Conservation (phyloP, 2,329 filamentous ascomycete genomes). For the Phialophora expanda region DNA sequence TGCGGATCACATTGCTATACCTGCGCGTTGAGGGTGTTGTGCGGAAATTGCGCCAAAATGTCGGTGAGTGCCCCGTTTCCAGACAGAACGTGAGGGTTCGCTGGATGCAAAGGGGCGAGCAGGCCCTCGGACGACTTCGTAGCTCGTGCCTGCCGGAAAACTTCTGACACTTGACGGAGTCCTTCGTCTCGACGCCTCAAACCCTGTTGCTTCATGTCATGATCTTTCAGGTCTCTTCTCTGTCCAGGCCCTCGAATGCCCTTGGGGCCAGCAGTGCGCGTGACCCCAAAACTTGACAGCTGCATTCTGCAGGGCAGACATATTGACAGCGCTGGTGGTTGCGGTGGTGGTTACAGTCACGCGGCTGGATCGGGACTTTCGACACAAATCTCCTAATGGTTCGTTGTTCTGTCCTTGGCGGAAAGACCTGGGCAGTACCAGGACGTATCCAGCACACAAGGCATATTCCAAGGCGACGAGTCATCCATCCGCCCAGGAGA, state of each 20-base stretch:
- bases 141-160: too few species aligned
- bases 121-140: neutral
- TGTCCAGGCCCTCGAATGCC: too few species aligned
- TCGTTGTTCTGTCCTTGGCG: neutral
- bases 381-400: neutral
- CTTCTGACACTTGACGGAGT: neutral
- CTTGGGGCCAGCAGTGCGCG: too few species aligned
- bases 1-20: neutral
- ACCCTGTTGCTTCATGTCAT: neutral
- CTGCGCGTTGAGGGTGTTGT: neutral
- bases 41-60: neutral
- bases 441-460: too few species aligned
- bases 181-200: neutral
- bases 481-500: too few species aligned
- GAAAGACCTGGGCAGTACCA: too few species aligned
- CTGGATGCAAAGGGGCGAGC: neutral
- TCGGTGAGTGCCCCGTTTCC: neutral
- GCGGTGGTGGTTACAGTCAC: too few species aligned
- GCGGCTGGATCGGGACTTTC: too few species aligned
- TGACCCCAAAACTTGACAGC: neutral
- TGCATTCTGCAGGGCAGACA: neutral
- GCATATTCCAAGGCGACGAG: too few species aligned
- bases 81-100: neutral
- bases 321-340: neutral
- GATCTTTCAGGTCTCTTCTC: too few species aligned